Evolutionary conservation across 1,284 basidiomycete genomes (phyloP).

Genomic region (Microstroma glucosiphilum): DNA sequence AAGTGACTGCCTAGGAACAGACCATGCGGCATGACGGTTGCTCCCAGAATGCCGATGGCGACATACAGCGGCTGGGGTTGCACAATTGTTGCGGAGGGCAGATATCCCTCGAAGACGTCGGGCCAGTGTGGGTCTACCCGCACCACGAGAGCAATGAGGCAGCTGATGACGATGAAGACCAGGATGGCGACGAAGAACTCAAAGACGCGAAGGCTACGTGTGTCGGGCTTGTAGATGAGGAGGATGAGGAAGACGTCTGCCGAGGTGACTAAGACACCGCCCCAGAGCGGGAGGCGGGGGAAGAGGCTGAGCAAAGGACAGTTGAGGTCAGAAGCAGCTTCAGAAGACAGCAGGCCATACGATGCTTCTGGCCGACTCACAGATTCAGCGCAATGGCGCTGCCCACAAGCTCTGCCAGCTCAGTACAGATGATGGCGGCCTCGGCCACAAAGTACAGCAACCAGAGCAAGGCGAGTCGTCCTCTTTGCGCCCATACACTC

Average conservation of each 20-base stretch:
- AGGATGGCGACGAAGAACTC: slow-evolving; percentile 66
- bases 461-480: slow-evolving; percentile 43
- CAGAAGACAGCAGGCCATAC: background rate
- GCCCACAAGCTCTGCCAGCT: slow-evolving; percentile 65
- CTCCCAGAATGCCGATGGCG: slow-evolving; percentile 60
- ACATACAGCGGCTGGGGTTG: slow-evolving; percentile 64
- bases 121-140: slow-evolving; percentile 71
- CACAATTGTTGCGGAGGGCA: slow-evolving; percentile 66
- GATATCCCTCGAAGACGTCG: slow-evolving; percentile 72
- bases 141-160: slow-evolving; percentile 73
- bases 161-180: slow-evolving; percentile 55
- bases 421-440: slow-evolving; percentile 64
- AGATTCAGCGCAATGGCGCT: slow-evolving; percentile 71
- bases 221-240: slow-evolving; percentile 51
- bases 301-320: slow-evolving; percentile 58
- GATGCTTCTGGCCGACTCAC: slow-evolving; percentile 30
- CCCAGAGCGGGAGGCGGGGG: slow-evolving; percentile 59
- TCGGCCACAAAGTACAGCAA: slow-evolving; percentile 60
- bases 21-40: slow-evolving; percentile 73
- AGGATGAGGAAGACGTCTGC: slow-evolving; percentile 73
- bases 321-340: background rate
- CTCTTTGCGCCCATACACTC: background rate
- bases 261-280: slow-evolving; percentile 66
- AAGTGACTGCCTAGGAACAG: slow-evolving; percentile 76
- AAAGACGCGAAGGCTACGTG: slow-evolving; percentile 53